A percentile compares a stretch with the other conserved stretches of the same genome.
These are phyloP conservation scores for Arctostaphylos glauca DNA, from an alignment of 148 eudicot species.

Conservation along the genomic window DNA sequence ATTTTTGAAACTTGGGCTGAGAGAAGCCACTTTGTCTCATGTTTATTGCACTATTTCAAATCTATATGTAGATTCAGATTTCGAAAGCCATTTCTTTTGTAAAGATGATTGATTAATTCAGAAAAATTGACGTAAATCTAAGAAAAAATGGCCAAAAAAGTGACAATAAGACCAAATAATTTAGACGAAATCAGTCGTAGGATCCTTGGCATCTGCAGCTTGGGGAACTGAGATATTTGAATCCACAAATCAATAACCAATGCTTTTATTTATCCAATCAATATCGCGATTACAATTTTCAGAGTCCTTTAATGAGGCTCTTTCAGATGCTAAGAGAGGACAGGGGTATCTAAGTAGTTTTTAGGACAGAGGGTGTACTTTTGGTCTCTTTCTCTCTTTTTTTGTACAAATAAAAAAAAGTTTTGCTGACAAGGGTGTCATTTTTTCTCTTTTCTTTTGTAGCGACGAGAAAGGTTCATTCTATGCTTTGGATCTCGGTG, in stretches of 20 bases:
- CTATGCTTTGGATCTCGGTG: constrained; percentile 98
- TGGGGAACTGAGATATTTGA: background rate
- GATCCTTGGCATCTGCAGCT: background rate
- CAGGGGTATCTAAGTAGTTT: background rate
- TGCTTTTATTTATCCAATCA: background rate
- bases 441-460: constrained; percentile 15
- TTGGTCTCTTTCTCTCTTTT: background rate
- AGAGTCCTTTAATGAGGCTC: background rate
- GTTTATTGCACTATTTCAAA: background rate
- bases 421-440: constrained; percentile 2
- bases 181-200: no score
- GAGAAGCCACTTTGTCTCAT: constrained; percentile 6
- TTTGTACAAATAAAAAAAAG: background rate
- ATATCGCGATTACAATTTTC: background rate
- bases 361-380: background rate
- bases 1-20: background rate
- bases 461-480: constrained; percentile 86
- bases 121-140: no score
- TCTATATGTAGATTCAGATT: background rate
- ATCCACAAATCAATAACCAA: background rate
- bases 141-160: no score
- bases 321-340: background rate
- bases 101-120: no score
- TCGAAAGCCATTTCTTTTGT: no score
- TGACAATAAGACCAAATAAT: no score